Evolutionary conservation across 306 rosid species (phyloP), one percentile per base, ranked within the genome.

Genomic region (Urtica urens): DNA sequence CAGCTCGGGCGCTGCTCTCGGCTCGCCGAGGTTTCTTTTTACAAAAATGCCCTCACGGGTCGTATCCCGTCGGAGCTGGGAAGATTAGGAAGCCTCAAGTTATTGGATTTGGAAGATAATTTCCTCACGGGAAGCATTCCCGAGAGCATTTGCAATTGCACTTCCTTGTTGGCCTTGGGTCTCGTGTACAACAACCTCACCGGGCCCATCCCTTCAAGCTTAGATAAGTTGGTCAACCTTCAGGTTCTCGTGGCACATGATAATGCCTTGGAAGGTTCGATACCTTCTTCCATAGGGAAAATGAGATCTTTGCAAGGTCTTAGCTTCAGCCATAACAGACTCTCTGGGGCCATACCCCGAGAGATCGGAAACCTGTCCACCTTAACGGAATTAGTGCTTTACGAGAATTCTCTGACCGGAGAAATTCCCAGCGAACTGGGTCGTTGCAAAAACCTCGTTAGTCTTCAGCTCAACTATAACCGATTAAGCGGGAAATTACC

Each of bases 291-390:
- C 50, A 54, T 72, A n/a, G 84, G 92, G 5, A 59, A 65, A 21
- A 68, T 82, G 45, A 51, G 17, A 23, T 73, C 68, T 58, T 60
- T 87, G 56, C 51, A 62, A 59, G 49, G 62, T 50, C 54, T 82
- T 38, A 86, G 78, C 59, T 76, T 87, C 14, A 82, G 92, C 63
- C 59, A 63, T 46, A 87, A 87, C 67, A 60, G 49, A 56, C 43
- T 87, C 20, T 73, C 94, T 20, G 94, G 92, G 51, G 63, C 2
- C 22, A 54, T 82, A 26, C 87, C 92, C 22, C 15, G 6, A 58
- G 80, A 71, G 80, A 60, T 87, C 22, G 94, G 87, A 49, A 79
- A 75, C 20, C 58, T 87, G 18, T 58, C 67, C n/a, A 77, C 72
- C 61, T 62, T 82, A 48, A 58, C 38, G 48, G 3, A 23, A 35